These are phyloP conservation scores for Neurospora terricola DNA, from an alignment of 495 filamentous ascomycete genomes.

Conservation along the genomic window DNA sequence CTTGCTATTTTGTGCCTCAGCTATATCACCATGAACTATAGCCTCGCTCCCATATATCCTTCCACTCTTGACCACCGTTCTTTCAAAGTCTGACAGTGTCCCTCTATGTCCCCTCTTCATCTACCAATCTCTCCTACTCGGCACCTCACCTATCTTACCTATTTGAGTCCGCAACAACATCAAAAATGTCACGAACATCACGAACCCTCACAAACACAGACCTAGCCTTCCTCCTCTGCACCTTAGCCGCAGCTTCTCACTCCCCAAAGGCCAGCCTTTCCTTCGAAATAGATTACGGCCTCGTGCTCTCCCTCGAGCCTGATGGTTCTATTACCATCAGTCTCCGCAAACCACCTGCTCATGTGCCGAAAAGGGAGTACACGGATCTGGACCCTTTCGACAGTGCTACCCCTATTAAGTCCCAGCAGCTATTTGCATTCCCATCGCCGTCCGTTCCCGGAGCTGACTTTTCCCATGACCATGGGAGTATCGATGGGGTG, in stretches of 20 bases:
- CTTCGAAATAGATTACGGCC: slow-evolving; percentile 6
- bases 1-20: neutral
- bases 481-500: no score
- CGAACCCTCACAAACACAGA: slow-evolving; percentile 10
- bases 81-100: neutral
- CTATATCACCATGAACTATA: neutral
- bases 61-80: neutral
- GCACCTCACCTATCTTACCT: no score
- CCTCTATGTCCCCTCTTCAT: neutral
- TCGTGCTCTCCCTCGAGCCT: slow-evolving; percentile 2
- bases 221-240: slow-evolving; percentile 13
- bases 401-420: neutral
- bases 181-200: slow-evolving; percentile 1
- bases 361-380: neutral
- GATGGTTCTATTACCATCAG: slow-evolving; percentile 1
- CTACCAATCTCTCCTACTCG: neutral
- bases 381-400: neutral
- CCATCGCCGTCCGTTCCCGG: neutral
- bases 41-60: neutral
- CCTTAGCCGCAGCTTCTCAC: neutral
- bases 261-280: neutral
- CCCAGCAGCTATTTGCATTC: neutral
- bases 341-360: neutral
- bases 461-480: no score
- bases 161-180: neutral